Conservation (phyloP, 345 rosid species). For the Euphorbia peplus region DNA sequence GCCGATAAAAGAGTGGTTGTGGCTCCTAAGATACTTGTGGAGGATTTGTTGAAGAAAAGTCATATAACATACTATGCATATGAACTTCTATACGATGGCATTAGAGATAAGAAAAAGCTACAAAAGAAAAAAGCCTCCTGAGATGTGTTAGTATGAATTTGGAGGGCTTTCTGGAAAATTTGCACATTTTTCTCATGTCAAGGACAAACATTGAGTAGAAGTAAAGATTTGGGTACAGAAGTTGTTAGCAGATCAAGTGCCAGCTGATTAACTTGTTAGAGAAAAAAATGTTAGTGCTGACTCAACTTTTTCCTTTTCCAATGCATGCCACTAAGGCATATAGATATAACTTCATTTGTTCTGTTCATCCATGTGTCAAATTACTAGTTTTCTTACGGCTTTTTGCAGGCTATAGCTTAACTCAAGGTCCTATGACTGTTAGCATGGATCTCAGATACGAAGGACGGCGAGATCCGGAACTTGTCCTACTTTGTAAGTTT, state of each 20-base stretch:
- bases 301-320: not conserved
- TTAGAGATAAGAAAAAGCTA: slow-evolving; percentile 70
- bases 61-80: slow-evolving; percentile 76
- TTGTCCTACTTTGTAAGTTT: slow-evolving; percentile 74
- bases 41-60: slow-evolving; percentile 79
- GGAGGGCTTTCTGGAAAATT: slow-evolving; percentile 9
- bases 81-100: slow-evolving; percentile 79
- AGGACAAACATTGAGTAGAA: not conserved
- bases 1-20: slow-evolving; percentile 72
- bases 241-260: not conserved
- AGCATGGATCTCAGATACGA: slow-evolving; percentile 67
- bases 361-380: not conserved
- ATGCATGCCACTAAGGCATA: not conserved
- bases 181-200: not conserved
- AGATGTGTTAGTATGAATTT: slow-evolving; percentile 14
- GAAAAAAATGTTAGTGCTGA: not conserved
- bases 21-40: slow-evolving; percentile 88
- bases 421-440: slow-evolving; percentile 12
- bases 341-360: not conserved
- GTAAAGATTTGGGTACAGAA: not conserved
- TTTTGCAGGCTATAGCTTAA: not conserved
- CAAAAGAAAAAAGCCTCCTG: slow-evolving; percentile 48
- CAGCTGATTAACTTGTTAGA: not conserved
- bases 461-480: slow-evolving; percentile 77
- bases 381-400: not conserved